Evolutionary conservation across 805 yeast genomes (phyloP), one percentile per base, ranked within the genome.

Genomic region (Phaffomyces thermotolerans): DNA sequence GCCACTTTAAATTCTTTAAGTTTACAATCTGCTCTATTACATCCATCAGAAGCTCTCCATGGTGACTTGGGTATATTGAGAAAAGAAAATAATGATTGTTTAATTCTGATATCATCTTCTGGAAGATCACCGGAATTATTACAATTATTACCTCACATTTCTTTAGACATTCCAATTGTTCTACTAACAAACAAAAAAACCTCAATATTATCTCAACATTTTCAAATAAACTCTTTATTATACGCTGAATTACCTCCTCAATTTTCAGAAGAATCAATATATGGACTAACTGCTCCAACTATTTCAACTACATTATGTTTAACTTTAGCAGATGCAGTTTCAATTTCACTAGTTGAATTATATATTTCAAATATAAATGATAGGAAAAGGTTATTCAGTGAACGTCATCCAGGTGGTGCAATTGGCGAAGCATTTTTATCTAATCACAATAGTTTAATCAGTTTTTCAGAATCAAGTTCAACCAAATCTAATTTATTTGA

Each of bases 351-450:
- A 22, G 74, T 81, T 39, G 93, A 87, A 56, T 58, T 81, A 56
- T 72, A 81, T 42, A 78, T 79, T 43, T 65, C 66, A 8, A 88
- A 86, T 54, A 61, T 69, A 27, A 60, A 65, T 32, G 66, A 69
- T 44, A 67, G 95, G 35, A 72, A 71, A 49, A 64, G 60, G 45
- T 62, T 72, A 32, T 88, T 88, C 62, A 80, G 83, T 8, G 74
- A 73, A 48, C 75, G 82, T 57, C 96, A 88, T 56, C 96, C 96
- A 2, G 96, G 96, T 18, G 96, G 96, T 15, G 84, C 93, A 2
- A 87, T 88, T 56, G 96, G 96, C 14, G 68, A 67, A 42, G 66
- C 71, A 7, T 72, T 65, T 45, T 17, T 49, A 4, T 52, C 54
- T 2, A 52, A 60, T 1, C 59, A 62, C 17, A 65, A 60, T 41